Conservation (phyloP, 495 filamentous ascomycete genomes). For the Cladorrhinum samala region DNA sequence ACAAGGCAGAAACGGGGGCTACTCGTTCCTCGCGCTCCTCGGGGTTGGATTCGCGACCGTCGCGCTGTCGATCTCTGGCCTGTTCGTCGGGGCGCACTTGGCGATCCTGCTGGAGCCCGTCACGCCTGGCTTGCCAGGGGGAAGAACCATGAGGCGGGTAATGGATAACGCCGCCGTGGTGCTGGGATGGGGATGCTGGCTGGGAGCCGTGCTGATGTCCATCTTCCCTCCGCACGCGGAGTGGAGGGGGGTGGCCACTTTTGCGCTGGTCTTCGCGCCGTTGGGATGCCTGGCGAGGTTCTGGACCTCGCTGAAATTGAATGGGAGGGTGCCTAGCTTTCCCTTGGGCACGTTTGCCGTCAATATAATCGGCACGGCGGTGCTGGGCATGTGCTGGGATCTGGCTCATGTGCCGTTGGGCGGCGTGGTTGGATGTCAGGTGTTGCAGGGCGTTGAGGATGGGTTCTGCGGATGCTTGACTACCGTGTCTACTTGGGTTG, state of each 20-base stretch:
- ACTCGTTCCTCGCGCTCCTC: conserved; percentile 73
- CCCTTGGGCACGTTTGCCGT: conserved; percentile 85
- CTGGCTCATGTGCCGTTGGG: conserved; percentile 56
- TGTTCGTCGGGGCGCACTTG: conserved; percentile 71
- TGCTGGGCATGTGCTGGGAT: conserved; percentile 63
- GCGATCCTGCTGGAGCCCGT: conserved; percentile 55
- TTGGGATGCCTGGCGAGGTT: conserved; percentile 72
- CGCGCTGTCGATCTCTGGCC: conserved; percentile 58
- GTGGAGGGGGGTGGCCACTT: conserved; percentile 71
- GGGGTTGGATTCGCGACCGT: conserved; percentile 65
- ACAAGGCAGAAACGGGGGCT: conserved; percentile 60
- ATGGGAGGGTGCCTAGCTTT: conserved; percentile 60
- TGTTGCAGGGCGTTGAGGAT: conserved; percentile 78
- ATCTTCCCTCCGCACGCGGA: conserved; percentile 62
- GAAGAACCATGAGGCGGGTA: conserved; percentile 49
- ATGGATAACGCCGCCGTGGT: conserved; percentile 58
- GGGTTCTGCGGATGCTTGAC: conserved; percentile 89
- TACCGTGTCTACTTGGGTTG: conserved; percentile 89
- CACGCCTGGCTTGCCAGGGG: conserved; percentile 54
- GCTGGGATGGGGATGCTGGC: conserved; percentile 67
- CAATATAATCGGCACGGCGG: conserved; percentile 68
- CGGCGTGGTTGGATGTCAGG: conserved; percentile 62
- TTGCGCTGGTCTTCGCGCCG: conserved; percentile 82
- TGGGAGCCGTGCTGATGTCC: conserved; percentile 68
- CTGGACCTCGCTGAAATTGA: conserved; percentile 61